Conservation (phyloP, 169 alveolate species). For the Eimeria praecox region DNA sequence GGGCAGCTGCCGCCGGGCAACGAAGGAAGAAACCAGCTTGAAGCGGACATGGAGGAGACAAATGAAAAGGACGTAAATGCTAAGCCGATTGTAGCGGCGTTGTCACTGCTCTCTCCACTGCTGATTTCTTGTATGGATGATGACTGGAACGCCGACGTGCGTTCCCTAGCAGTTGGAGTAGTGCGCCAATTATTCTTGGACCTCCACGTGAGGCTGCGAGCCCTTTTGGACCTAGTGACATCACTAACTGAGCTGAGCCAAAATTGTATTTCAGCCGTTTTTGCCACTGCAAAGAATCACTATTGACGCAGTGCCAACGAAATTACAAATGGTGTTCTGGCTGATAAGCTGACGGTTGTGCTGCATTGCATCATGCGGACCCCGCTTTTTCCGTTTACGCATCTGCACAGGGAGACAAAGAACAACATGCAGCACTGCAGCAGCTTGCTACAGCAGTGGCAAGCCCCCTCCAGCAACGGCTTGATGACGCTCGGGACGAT, state of each 20-base stretch:
- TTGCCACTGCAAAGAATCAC: not conserved
- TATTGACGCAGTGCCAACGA: not conserved
- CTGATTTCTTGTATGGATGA: constrained; percentile 60
- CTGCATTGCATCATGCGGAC: not conserved
- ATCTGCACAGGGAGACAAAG: constrained; percentile 20
- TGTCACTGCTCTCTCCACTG: constrained; percentile 43
- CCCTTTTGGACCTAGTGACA: not conserved
- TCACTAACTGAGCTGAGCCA: not conserved
- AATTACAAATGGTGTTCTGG: not conserved
- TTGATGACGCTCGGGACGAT: constrained; percentile 80
- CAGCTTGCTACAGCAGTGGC: constrained; percentile 63
- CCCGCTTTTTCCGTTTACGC: not conserved
- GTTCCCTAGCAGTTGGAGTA: constrained; percentile 49
- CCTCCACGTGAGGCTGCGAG: constrained; percentile 49
- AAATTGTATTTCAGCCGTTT: too few relatives aligned
- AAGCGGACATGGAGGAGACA: not conserved
- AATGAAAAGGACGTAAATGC: not conserved
- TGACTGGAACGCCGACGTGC: constrained; percentile 75
- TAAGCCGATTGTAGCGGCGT: not conserved
- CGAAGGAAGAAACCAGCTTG: not conserved
- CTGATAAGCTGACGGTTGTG: not conserved
- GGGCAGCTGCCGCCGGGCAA: not conserved
- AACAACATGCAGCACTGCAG: constrained; percentile 27
- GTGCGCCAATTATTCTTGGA: constrained; percentile 66
- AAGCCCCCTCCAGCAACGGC: constrained; percentile 78